Conservation (phyloP, 1,139 yeast genomes). For the Tardiomyces blankii region DNA sequence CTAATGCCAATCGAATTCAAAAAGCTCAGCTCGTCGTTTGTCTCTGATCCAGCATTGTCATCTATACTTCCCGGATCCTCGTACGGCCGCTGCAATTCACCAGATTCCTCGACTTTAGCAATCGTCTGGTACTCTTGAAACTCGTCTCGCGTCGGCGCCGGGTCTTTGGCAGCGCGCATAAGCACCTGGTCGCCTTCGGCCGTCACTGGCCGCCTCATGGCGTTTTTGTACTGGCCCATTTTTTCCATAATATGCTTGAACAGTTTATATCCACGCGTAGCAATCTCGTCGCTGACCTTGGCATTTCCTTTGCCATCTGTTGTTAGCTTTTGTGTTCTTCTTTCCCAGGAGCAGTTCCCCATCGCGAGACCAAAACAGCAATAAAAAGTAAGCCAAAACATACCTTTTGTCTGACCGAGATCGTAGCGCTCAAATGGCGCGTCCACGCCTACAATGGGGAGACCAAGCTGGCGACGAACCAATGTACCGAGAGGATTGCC, state of each 20-base stretch:
- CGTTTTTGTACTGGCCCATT: slow-evolving; percentile 26
- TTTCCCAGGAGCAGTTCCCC: too few species aligned
- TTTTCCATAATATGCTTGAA: slow-evolving; percentile 28
- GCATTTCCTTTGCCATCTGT: too few species aligned
- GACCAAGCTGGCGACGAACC: slow-evolving; percentile 30
- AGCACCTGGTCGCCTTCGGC: slow-evolving; percentile 29
- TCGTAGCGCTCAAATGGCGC: slow-evolving; percentile 24
- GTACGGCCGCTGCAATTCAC: slow-evolving; percentile 20
- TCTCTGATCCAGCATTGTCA: slow-evolving; percentile 13
- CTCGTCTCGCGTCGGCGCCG: slow-evolving; percentile 16
- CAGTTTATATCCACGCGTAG: slow-evolving; percentile 23
- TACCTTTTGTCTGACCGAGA: slow-evolving; percentile 19
- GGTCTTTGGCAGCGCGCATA: slow-evolving; percentile 28
- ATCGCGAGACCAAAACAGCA: too few species aligned
- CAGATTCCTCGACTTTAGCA: slow-evolving; percentile 26
- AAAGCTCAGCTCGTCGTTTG: slow-evolving; percentile 21
- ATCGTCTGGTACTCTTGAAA: slow-evolving; percentile 21
- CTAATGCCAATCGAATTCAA: slow-evolving; percentile 22
- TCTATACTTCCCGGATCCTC: slow-evolving; percentile 20
- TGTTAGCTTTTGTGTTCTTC: slow-evolving; percentile 10
- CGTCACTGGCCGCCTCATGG: slow-evolving; percentile 23
- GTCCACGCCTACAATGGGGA: slow-evolving; percentile 27
- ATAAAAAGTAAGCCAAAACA: slow-evolving; percentile 18
- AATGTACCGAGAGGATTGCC: slow-evolving; percentile 33
- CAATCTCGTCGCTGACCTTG: too few species aligned